Evolutionary conservation across 805 yeast species (phyloP).

Genomic region (Hanseniaspora valbyensis): DNA sequence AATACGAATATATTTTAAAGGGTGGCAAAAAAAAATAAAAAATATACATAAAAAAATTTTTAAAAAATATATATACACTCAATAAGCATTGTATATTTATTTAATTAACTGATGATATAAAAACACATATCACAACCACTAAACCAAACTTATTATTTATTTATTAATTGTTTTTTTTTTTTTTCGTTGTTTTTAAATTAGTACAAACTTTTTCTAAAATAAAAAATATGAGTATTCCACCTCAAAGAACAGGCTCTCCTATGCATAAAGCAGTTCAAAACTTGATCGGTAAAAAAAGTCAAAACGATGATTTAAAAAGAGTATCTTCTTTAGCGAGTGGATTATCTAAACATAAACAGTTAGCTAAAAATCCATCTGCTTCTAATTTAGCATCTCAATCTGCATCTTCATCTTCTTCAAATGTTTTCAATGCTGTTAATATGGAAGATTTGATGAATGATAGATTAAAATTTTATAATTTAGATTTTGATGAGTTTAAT

Average conservation of each 20-base stretch:
- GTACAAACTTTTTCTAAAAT: not conserved
- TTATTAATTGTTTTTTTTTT: too few relatives aligned
- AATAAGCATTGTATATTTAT: too few relatives aligned
- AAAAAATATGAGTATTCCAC: conserved; percentile 6
- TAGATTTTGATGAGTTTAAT: conserved; percentile 42
- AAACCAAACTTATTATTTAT: too few relatives aligned
- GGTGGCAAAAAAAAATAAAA: not conserved
- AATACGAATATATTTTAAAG: not conserved
- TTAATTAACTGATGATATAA: too few relatives aligned
- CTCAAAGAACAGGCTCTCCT: not conserved
- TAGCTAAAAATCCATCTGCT: not conserved
- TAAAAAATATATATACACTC: too few relatives aligned
- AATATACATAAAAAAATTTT: too few relatives aligned
- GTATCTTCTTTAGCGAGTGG: not conserved
- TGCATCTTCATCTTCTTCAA: not conserved
- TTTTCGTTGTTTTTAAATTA: too few relatives aligned
- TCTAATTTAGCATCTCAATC: not conserved
- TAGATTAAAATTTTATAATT: conserved; percentile 34
- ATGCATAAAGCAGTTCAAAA: conserved; percentile 12
- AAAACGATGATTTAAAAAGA: not conserved
- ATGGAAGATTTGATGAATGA: conserved; percentile 22
- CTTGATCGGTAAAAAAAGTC: not conserved
- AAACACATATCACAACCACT: too few relatives aligned
- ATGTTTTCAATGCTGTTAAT: conserved; percentile 21
- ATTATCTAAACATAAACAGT: not conserved